Base-by-base conservation (phyloP, 352 stramenopile genomes). In the Phytophthora citrophthora region DNA sequence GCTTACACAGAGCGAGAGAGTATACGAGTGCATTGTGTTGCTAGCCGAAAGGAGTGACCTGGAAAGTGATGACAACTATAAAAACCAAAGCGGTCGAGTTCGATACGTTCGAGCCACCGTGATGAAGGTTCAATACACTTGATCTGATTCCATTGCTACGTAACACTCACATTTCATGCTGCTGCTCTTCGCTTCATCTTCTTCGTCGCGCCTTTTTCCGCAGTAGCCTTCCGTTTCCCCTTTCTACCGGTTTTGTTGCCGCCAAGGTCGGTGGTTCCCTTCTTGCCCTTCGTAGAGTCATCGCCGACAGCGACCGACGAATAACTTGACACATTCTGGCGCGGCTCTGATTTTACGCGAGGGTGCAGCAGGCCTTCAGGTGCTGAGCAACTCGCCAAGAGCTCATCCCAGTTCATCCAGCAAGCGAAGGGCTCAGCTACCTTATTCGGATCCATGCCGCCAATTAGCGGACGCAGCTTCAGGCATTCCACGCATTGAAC, bases 351-450 rank as follows among this genome's bases (percentile, higher is more conserved):
- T n/a, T 65, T 68, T 3, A 24, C 27, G 32, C 68, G 67, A 23
- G 63, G 41, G 11, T 71, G 61, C 10, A 76, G 41, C n/a, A 49
- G 58, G 1, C 84, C 77, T 54, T 93, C 77, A 0, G 84, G 84
- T 23, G 83, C 85, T n/a, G 81, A 91, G 61, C 85, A 93, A 46
- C 83, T 92, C 49, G 85, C 83, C 48, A 88, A 75, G 1, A 93
- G 70, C 40, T 93, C 85, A 52, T 93, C 85, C 79, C 81, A 92
- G 50, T 93, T 91, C 85, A 93, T 93, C 85, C 85, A 93, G 64
- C 85, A 93, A 38, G 83, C 79, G 57, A 93, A 93, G n/a, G 85
- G 85, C 59, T 93, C 77, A 2, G 71, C 67, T 34, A 91, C 59
- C 61, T 87, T 90, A 38, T 70, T 62, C 12, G 78, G 75, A 38